phyloP scores from a whole-genome alignment of 2,329 filamentous ascomycete species.

The Diplodia scrobiculata region DNA sequence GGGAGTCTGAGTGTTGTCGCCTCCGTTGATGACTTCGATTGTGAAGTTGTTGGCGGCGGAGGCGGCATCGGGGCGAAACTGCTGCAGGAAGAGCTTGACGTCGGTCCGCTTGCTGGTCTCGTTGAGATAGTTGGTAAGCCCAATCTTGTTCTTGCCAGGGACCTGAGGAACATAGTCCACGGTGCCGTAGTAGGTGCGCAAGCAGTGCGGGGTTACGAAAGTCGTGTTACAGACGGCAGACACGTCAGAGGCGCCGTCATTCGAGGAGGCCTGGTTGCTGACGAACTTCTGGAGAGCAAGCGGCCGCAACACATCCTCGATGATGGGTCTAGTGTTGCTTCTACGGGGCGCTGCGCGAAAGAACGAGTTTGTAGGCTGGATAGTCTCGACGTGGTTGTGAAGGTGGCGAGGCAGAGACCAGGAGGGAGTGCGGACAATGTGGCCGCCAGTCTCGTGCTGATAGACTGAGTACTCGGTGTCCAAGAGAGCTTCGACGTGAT shows the following conservation, averaged over 20 bases:
- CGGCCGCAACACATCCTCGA: background rate
- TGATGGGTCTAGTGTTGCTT: constrained; percentile 34
- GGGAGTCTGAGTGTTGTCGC: constrained; percentile 27
- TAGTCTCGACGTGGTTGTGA: constrained; percentile 60
- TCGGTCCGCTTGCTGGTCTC: constrained; percentile 49
- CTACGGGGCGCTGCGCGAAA: constrained; percentile 43
- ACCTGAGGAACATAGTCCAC: constrained; percentile 49
- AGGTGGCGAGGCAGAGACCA: constrained; percentile 63
- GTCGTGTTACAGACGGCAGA: constrained; percentile 42
- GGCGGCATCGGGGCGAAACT: constrained; percentile 31
- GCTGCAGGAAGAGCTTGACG: constrained; percentile 26
- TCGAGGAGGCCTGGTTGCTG: background rate
- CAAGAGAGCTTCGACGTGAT: constrained; percentile 56
- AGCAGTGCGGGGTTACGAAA: constrained; percentile 48
- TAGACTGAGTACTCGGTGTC: constrained; percentile 55
- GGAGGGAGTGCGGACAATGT: constrained; percentile 55
- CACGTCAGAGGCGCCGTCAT: constrained; percentile 29
- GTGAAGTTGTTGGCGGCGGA: constrained; percentile 29
- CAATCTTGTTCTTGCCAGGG: constrained; percentile 50
- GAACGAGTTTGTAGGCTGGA: constrained; percentile 65
- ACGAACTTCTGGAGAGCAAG: background rate
- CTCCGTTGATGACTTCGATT: constrained; percentile 30
- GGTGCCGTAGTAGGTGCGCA: constrained; percentile 48
- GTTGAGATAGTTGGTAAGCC: constrained; percentile 54
- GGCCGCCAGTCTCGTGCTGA: constrained; percentile 57